Conservation (phyloP, 495 filamentous ascomycete genomes). For the Penicillium roqueforti region DNA sequence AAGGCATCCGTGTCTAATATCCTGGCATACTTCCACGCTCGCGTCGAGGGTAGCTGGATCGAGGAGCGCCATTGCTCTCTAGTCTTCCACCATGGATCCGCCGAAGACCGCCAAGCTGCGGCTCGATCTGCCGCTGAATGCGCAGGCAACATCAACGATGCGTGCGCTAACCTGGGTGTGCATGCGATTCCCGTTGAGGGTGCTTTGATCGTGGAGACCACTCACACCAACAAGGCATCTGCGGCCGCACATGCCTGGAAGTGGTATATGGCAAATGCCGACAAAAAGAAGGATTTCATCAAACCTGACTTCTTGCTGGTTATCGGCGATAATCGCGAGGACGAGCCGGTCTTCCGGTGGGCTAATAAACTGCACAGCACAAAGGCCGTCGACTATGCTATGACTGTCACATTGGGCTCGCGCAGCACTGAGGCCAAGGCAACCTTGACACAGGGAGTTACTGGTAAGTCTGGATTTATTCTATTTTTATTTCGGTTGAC, state of each 20-base stretch:
- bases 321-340: conserved; percentile 82
- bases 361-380: conserved; percentile 65
- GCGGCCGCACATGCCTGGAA: conserved; percentile 67
- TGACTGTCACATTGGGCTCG: conserved; percentile 77
- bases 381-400: conserved; percentile 58
- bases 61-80: conserved; percentile 83
- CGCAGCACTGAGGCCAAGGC: conserved; percentile 82
- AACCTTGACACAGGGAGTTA: conserved; percentile 84
- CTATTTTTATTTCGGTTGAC: neutral
- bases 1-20: conserved; percentile 72
- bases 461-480: conserved; percentile 45
- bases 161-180: conserved; percentile 74
- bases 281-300: conserved; percentile 33
- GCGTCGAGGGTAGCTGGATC: conserved; percentile 79
- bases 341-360: conserved; percentile 91
- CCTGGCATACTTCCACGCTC: conserved; percentile 80
- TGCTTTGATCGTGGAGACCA: conserved; percentile 74
- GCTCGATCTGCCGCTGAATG: conserved; percentile 76
- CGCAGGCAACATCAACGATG: conserved; percentile 89
- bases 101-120: conserved; percentile 69
- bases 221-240: conserved; percentile 77
- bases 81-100: conserved; percentile 80
- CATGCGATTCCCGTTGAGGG: conserved; percentile 78
- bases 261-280: conserved; percentile 40
- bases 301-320: conserved; percentile 78